Percentiles rank a stretch among this genome's conserved stretches.
Conservation (phyloP, 2,329 filamentous ascomycete species). For the Claviceps quebecensis region DNA sequence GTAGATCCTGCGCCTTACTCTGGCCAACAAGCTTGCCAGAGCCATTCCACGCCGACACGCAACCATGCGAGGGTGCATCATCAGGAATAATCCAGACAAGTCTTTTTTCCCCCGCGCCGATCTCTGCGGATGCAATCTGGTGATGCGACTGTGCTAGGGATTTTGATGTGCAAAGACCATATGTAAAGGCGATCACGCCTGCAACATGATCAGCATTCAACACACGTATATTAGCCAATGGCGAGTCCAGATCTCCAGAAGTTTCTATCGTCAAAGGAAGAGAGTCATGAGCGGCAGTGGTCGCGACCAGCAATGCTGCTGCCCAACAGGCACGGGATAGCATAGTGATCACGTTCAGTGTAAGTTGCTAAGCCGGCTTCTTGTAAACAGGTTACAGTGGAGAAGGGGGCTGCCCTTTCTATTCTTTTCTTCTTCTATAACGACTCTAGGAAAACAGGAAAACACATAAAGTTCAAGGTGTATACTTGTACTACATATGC, state of each 20-base stretch:
- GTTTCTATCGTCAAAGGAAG: not conserved
- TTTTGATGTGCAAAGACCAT: not conserved
- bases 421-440: not conserved
- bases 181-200: not conserved
- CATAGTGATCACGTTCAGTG: not conserved
- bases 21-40: conserved; percentile 18
- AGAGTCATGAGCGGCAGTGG: not conserved
- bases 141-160: not conserved
- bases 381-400: no score
- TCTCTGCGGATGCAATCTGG: conserved; percentile 16
- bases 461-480: no score
- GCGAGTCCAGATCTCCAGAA: not conserved
- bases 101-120: not conserved
- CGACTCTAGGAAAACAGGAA: no score
- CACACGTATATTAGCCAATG: not conserved
- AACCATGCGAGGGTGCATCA: conserved; percentile 18
- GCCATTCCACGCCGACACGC: conserved; percentile 25
- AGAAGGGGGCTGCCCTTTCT: not conserved
- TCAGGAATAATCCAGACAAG: conserved; percentile 5
- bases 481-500: no score
- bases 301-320: not conserved
- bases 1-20: conserved; percentile 18
- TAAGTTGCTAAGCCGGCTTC: no score
- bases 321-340: not conserved
- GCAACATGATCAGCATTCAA: not conserved